These are phyloP conservation scores for Colletotrichum nymphaeae DNA, from an alignment of 2,329 filamentous ascomycete genomes.

Conservation along the genomic window DNA sequence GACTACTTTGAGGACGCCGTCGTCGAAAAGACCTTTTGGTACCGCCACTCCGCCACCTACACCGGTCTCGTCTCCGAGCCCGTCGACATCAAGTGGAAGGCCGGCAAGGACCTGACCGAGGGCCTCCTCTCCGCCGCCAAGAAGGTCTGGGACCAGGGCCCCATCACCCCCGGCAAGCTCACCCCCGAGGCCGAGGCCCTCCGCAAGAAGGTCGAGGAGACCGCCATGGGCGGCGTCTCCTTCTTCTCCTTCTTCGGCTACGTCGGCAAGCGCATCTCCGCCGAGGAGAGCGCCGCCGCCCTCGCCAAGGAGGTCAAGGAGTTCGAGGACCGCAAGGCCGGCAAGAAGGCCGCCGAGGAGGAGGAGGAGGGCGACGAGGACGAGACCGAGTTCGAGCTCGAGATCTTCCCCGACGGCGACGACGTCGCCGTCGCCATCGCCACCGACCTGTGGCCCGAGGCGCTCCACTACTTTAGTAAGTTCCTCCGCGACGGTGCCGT, in stretches of 20 bases:
- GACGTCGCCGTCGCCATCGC: conserved; percentile 83
- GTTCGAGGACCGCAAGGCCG: conserved; percentile 59
- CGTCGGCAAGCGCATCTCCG: conserved; percentile 75
- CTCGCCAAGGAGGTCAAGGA: conserved; percentile 70
- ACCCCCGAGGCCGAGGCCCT: conserved; percentile 62
- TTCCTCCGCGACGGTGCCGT: conserved; percentile 40
- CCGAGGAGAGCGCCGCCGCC: conserved; percentile 76
- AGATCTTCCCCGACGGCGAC: conserved; percentile 90
- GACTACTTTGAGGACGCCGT: conserved; percentile 82
- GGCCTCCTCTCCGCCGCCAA: conserved; percentile 82
- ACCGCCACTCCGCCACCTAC: conserved; percentile 77
- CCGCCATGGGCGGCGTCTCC: conserved; percentile 73
- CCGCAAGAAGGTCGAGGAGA: conserved; percentile 67
- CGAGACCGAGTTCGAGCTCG: conserved; percentile 74
- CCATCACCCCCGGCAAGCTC: conserved; percentile 49
- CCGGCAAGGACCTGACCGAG: conserved; percentile 83
- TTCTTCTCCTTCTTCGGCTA: conserved; percentile 95
- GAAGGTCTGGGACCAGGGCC: conserved; percentile 69
- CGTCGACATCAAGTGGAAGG: conserved; percentile 89
- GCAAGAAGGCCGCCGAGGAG: conserved; percentile 61
- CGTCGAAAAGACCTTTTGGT: conserved; percentile 94
- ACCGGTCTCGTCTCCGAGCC: conserved; percentile 87
- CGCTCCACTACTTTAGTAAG: conserved; percentile 92
- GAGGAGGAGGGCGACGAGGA: conserved; percentile 71
- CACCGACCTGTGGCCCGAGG: conserved; percentile 90